Percentiles rank a stretch among this genome's conserved stretches.
phyloP scores from a whole-genome alignment of 2,329 filamentous ascomycete genomes.

The Endoconidiophora laricicola region DNA sequence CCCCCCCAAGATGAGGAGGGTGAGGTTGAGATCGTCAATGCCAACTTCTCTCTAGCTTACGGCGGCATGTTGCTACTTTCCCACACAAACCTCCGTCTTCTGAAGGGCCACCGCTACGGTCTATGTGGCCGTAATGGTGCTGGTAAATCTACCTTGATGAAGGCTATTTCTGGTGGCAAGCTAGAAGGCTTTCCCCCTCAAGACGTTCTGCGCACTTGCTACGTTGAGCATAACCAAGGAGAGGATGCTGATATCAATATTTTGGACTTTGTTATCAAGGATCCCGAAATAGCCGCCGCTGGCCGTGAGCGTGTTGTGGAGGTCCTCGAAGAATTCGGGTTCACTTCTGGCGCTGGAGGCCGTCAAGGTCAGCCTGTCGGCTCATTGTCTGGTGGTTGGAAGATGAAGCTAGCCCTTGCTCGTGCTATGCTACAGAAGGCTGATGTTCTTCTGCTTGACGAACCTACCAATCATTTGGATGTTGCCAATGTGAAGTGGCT shows the following conservation, averaged over 20 bases:
- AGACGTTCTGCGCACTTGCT: constrained; percentile 85
- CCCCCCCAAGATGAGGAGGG: constrained; percentile 79
- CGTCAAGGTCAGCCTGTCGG: constrained; percentile 81
- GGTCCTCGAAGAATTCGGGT: constrained; percentile 83
- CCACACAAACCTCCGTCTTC: constrained; percentile 82
- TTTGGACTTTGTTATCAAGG: constrained; percentile 78
- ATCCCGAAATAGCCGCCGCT: constrained; percentile 67
- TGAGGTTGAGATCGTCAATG: constrained; percentile 92
- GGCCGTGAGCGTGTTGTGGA: constrained; percentile 65
- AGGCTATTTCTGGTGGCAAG: constrained; percentile 87
- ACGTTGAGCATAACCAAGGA: constrained; percentile 97
- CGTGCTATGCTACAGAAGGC: constrained; percentile 92
- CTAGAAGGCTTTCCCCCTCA: constrained; percentile 90
- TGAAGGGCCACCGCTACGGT: constrained; percentile 95
- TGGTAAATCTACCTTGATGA: constrained; percentile 98
- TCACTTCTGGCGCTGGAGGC: constrained; percentile 76
- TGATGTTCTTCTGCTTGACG: constrained; percentile 91
- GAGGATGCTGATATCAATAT: constrained; percentile 96
- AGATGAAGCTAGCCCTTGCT: constrained; percentile 97
- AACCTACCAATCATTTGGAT: constrained; percentile 97
- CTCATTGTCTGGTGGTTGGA: constrained; percentile 94
- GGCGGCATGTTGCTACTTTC: constrained; percentile 94
- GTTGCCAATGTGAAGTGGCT: constrained; percentile 94
- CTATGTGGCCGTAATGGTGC: constrained; percentile 94
- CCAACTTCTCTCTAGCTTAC: constrained; percentile 92